A percentile compares a stretch with the other conserved stretches of the same genome.
Evolutionary conservation across 2,329 filamentous ascomycete species (phyloP).

Genomic region (Monosporascus ibericus): DNA sequence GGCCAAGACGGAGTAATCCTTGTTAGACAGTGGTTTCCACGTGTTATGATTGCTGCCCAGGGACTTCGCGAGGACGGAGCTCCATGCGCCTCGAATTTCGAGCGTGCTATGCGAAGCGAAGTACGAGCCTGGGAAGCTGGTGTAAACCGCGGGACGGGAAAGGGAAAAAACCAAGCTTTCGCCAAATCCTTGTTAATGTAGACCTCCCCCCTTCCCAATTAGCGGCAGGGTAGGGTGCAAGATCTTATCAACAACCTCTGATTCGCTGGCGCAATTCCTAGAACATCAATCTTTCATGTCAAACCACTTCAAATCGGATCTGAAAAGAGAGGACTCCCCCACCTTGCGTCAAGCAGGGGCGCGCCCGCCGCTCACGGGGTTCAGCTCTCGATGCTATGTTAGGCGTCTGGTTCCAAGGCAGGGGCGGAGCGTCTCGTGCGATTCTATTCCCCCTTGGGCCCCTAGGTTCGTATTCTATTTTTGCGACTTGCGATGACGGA

Average conservation of each 20-base stretch:
- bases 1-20: too few relatives aligned
- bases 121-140: not conserved
- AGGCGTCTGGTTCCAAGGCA: too few relatives aligned
- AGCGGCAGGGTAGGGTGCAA: slow-evolving; percentile 9
- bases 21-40: too few relatives aligned
- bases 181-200: not conserved
- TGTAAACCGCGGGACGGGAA: too few relatives aligned
- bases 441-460: too few relatives aligned
- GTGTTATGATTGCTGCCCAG: not conserved
- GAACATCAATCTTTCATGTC: slow-evolving; percentile 16
- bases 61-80: not conserved
- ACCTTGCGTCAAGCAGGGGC: not conserved
- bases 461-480: too few relatives aligned
- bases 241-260: slow-evolving; percentile 12
- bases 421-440: too few relatives aligned
- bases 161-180: not conserved
- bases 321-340: not conserved
- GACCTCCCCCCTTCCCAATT: not conserved
- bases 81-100: not conserved
- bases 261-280: slow-evolving; percentile 14
- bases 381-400: too few relatives aligned
- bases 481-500: too few relatives aligned
- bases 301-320: not conserved
- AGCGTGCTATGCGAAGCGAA: not conserved
- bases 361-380: not conserved